Conservation (phyloP, 2,329 filamentous ascomycete genomes). For the Clarireedia hainanense region DNA sequence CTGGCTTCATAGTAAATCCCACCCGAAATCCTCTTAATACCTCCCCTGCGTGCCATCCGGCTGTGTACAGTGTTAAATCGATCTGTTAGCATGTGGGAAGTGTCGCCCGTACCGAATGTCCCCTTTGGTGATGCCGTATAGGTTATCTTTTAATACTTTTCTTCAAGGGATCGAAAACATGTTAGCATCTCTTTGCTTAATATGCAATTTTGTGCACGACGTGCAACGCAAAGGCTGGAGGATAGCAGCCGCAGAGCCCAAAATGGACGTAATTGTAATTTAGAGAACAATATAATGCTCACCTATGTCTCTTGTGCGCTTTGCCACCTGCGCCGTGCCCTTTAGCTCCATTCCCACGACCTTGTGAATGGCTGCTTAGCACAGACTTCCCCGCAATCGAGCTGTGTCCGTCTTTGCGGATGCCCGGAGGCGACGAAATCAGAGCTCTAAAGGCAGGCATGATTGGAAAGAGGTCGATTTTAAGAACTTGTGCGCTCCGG, state of each 20-base stretch:
- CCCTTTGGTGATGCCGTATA: conserved; percentile 45
- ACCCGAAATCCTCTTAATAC: conserved; percentile 64
- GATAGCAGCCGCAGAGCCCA: background rate
- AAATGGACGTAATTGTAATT: background rate
- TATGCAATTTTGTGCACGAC: background rate
- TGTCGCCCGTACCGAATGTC: conserved; percentile 40
- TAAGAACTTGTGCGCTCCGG: background rate
- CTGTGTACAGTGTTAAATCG: conserved; percentile 25
- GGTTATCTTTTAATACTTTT: conserved; percentile 41
- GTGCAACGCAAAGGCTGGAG: background rate
- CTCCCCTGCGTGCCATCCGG: conserved; percentile 66
- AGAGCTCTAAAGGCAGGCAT: background rate
- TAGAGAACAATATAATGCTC: background rate
- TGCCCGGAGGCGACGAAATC: background rate
- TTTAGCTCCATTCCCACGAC: conserved; percentile 12
- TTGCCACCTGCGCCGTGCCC: conserved; percentile 8
- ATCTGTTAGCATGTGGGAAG: background rate
- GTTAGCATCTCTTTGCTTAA: background rate
- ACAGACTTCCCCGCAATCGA: background rate
- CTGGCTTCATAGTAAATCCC: conserved; percentile 57
- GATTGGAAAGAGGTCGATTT: background rate
- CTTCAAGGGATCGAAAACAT: conserved; percentile 24
- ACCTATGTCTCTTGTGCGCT: conserved; percentile 11
- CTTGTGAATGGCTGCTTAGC: background rate
- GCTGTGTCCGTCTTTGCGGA: background rate